Base-by-base conservation (phyloP, 1,139 yeast species). In the Taphrina betulina region DNA sequence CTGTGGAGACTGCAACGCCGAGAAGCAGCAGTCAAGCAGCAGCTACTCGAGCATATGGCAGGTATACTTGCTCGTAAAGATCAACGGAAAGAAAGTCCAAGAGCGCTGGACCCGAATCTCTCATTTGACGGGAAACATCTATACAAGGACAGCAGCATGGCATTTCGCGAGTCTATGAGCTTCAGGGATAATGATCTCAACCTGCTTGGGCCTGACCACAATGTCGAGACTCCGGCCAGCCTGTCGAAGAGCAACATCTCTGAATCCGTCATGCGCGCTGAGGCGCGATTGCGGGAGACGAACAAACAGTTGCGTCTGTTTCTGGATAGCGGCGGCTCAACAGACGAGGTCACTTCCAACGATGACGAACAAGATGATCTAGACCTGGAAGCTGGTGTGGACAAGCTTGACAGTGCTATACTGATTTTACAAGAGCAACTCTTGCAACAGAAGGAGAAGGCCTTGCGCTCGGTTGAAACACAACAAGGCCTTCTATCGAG, bases 1-100 rank as follows among this genome's bases (percentile, higher is more conserved):
- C 34, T 56, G 23, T 53, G 58, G 58, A 33, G 52, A 29, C 35
- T 53, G 26, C 56, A 50, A n/a, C 41, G 53, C 16, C 51, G 53
- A 5, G 58, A 56, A 28, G 37, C 53, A 10, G 43, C 42, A 16
- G 29, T 53, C 34, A 43, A 38, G n/a, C 34, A 44, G 48, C 58
- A 40, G 14, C 20, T 56, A n/a, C 26, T 56, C 31, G 46, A 56
- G 29, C 58, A 56, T 23, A 56, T 40, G 34, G 58, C 58, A 1
- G 58, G 58, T 2, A 44, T 55, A n/a, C 37, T 55, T 17, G 43
- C 44, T 7, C 35, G 44, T 3, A 26, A 20, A 19, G 50, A 42
- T 16, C 36, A 37, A 28, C 41, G 26, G n/a, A 45, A 22, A 14
- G 41, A 41, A 23, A 23, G 34, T 31, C 14, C 38, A 20, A 41